Evolutionary conservation across 2,329 filamentous ascomycete genomes (phyloP), one percentile per base, ranked within the genome.

Genomic region (Pseudogymnoascus sp.): DNA sequence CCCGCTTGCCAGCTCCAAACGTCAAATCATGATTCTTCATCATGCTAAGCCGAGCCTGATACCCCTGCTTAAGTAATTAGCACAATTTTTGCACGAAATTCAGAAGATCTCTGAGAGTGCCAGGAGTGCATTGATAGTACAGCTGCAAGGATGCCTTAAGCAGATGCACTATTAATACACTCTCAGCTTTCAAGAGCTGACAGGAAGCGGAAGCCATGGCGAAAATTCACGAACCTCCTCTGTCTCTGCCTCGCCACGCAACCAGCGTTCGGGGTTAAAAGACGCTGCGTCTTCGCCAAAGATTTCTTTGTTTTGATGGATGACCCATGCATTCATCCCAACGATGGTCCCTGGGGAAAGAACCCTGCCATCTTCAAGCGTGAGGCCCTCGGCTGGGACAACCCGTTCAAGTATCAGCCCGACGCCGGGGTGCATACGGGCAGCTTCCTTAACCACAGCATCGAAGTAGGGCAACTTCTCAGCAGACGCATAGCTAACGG

Each of bases 361-460:
- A 33, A 73, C 67, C 2, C 68, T 69, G 2, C 77, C 76, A 59
- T 76, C 73, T 1, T 75, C 73, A 2, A 78, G 72, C 0, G 66
- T 69, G 6, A 77, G 68, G 0, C 79, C 78, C 4, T 68, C 71
- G 0, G 68, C 50, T 0, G 81, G 82, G 0, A 83, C 81, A 17
- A 79, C 70, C 1, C 83, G 79, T 68, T 83, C 80, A 15, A 84
- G 74, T 3, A 77, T 69, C 66, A 82, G 75, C 9, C 75, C 77
- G 2, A 83, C 74, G 1, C 74, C 76, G 0, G 82, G 80, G 66
- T 82, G 79, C 10, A 82, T 70, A 2, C 82, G 77, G 66, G 80
- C 71, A 0, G 78, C 75, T 69, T 86, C 83, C 19, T 78, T 79
- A 19, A 85, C 75, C 2, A 82, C 78, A 2, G 82, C 82, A 47